Percentiles rank a stretch among this genome's conserved stretches.
Conservation (phyloP, 2,329 filamentous ascomycete species). For the Botryotinia narcissicola region DNA sequence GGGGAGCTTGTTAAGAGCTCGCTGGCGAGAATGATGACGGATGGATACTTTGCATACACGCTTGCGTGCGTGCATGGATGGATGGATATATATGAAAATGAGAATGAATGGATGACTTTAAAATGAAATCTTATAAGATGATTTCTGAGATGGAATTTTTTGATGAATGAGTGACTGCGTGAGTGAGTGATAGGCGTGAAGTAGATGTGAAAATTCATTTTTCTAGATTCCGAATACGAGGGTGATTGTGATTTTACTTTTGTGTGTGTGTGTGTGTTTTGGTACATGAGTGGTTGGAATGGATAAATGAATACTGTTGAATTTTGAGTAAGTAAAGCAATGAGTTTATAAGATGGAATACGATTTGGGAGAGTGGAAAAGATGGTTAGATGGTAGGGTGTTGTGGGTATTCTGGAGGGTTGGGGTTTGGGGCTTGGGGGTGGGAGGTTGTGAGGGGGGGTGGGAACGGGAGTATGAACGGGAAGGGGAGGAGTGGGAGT, state of each 20-base stretch:
- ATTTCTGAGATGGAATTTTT: not conserved
- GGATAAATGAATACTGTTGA: not conserved
- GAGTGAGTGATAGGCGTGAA: not conserved
- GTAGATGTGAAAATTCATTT: not conserved
- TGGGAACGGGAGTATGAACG: too few species aligned
- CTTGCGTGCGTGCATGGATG: not conserved
- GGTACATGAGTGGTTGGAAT: not conserved
- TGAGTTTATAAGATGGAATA: too few species aligned
- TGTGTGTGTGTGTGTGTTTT: too few species aligned
- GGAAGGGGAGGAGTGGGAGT: too few species aligned
- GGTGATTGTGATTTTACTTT: too few species aligned
- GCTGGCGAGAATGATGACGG: slow-evolving; percentile 2
- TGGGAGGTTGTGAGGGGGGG: too few species aligned
- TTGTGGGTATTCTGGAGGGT: too few species aligned
- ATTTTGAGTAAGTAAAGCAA: too few species aligned
- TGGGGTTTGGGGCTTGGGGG: too few species aligned
- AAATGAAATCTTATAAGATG: not conserved
- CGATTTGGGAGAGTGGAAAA: not conserved
- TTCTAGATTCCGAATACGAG: not conserved
- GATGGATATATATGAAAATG: not conserved
- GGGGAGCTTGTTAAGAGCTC: not conserved
- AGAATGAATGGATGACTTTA: not conserved
- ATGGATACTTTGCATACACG: not conserved
- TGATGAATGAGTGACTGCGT: not conserved
- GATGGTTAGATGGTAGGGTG: not conserved